Base-by-base conservation (phyloP, 177 flowering plant species). In the Telopea speciosissima region DNA sequence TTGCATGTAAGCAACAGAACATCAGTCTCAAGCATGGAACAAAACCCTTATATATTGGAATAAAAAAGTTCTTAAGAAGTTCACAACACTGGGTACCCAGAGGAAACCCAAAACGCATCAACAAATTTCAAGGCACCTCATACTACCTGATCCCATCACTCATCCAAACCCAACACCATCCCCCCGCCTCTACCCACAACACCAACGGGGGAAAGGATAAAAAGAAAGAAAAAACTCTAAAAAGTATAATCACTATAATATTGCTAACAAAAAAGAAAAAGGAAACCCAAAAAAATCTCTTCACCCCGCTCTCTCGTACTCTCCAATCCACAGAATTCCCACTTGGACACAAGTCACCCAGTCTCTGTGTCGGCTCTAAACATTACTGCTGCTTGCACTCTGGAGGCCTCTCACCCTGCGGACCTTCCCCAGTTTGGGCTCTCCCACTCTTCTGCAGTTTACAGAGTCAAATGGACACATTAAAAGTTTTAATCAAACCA, bases 381-480 rank as follows among this genome's bases (percentile, higher is more conserved):
- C 62, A 10, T 14, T 84, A 88, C 81, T 90, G 96, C 72, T 90
- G 96, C 84, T 90, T 90, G 77, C 96, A 88, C 72, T 90, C 96
- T 0, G 92, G 91, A 64, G 96, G 92, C 13, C 86, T 79, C 75
- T 87, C 96, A 22, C 84, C 84, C 77, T 72, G 82, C 61, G 63
- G 80, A 63, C 81, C 86, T 70, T 84, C 86, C 36, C 75, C 82
- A 26, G 68, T 68, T 70, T 42, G 83, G 65, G 78, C 81, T 65
- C 81, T 78, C 62, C 84, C 87, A 74, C 81, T 64, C 76, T 77
- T 88, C 92, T 86, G 80, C 76, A 87, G 25, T 52, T 65, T 17
- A 49, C 42, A 66, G 64, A 52, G 67, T 3, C 54, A 49, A 49
- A 11, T 12, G 54, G 5, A 49, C 9, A 5, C 17, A 2, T 49